Percentiles rank a stretch among this genome's conserved stretches.
Evolutionary conservation across 257 asterid species (phyloP).

Genomic region (Gentiana macrophylla): DNA sequence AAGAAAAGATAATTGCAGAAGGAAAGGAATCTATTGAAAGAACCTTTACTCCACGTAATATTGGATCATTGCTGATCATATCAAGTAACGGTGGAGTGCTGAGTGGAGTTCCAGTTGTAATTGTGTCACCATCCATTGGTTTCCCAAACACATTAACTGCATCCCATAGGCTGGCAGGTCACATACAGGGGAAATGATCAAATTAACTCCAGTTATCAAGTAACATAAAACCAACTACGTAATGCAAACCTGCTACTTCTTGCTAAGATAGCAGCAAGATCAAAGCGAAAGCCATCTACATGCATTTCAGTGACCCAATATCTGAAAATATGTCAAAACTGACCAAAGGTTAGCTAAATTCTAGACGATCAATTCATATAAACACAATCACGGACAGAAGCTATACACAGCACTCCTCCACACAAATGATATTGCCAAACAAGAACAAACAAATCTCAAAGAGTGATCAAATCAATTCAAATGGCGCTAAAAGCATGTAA

Average conservation of each 20-base stretch:
- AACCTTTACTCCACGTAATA: slow-evolving; percentile 86
- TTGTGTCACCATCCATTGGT: slow-evolving; percentile 48
- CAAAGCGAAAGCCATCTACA: slow-evolving; percentile 95
- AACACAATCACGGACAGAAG: too few species aligned
- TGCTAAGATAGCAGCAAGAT: slow-evolving; percentile 94
- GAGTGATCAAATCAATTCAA: too few species aligned
- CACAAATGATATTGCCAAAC: background rate
- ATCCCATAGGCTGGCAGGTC: slow-evolving; percentile 68
- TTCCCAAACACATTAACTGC: slow-evolving; percentile 71
- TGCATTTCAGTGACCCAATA: slow-evolving; percentile 98
- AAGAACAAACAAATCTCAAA: too few species aligned
- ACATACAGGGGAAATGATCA: slow-evolving; percentile 9
- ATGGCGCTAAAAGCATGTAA: too few species aligned
- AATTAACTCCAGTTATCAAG: slow-evolving; percentile 7
- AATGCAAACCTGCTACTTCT: slow-evolving; percentile 78
- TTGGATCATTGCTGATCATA: slow-evolving; percentile 94
- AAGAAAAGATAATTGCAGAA: background rate
- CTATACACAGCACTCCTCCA: background rate
- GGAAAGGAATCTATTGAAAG: background rate
- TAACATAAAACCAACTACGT: slow-evolving; percentile 6
- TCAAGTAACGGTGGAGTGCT: slow-evolving; percentile 72
- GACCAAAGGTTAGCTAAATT: slow-evolving; percentile 3
- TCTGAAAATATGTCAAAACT: slow-evolving; percentile 41
- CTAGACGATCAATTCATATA: background rate
- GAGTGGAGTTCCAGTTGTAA: slow-evolving; percentile 90